Base-by-base conservation (phyloP, 208 protist species). In the Balamuthia mandrillaris region DNA sequence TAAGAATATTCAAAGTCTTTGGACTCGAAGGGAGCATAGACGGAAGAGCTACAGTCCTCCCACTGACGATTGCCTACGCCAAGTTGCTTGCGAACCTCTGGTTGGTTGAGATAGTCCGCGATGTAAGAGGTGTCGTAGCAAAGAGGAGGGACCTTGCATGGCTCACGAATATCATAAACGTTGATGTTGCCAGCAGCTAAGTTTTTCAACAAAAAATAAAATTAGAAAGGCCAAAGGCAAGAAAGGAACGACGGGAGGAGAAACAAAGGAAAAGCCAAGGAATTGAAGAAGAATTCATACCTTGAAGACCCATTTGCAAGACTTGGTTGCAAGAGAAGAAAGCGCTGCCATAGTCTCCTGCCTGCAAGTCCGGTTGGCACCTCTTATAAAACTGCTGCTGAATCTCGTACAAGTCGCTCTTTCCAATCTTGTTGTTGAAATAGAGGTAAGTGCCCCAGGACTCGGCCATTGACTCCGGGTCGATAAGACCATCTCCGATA, bases 1-100 rank as follows among this genome's bases (percentile, higher is more conserved):
- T 78, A 78, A 42, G 68, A 78, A 49, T 78, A 78, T 49, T 78
- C 68, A 39, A 78, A 78, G 45, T 78, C 68, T 49, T 78, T 78
- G 45, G 68, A 78, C 47, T 78, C 68, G 68, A 78, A 78, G n/a
- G 68, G 68, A 42, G 68, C 68, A 39, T 78, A 78, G 47, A 78
- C 68, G 27, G 68, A 42, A 33, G 45, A 42, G 68, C 68, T 78
- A 49, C 68, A 78, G 29, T 42, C 68, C 18, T 78, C 45, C 68
- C 68, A 78, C 68, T 78, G 68, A 42, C 68, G 52, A 49, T 78
- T 49, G 41, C 68, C 68, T 14, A 78, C 68, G 68, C 68, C 68
- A 49, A 78, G 68, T 33, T 78, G 52, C 68, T 49, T 54, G 29
- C 68, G 31, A 49, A 49, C 58, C 33, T 42, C 68, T 42, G 68